Percentiles rank a stretch among this genome's conserved stretches.
phyloP scores from a whole-genome alignment of 441 rosid species.

The Euphorbia schlechtendalii region DNA sequence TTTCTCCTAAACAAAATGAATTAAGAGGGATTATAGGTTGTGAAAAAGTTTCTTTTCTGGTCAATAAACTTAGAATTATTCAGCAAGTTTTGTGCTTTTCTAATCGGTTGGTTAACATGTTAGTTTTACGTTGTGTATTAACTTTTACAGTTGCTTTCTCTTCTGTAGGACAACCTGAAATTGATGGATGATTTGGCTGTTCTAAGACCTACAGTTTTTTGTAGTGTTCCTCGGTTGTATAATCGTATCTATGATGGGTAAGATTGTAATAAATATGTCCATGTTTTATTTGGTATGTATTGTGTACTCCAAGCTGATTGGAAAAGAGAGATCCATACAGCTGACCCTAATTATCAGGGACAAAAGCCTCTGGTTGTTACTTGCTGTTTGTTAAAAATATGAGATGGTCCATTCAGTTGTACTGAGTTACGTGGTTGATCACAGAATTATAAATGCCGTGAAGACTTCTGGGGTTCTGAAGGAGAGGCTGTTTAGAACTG shows the following conservation, averaged over 20 bases:
- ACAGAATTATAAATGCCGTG: slow-evolving; percentile 76
- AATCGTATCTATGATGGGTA: slow-evolving; percentile 91
- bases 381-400: neutral
- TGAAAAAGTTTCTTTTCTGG: neutral
- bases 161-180: slow-evolving; percentile 79
- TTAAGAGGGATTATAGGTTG: slow-evolving; percentile 1
- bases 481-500: slow-evolving; percentile 83
- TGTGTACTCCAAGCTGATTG: too few species aligned
- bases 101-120: neutral
- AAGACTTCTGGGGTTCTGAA: slow-evolving; percentile 68
- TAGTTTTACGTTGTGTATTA: too few species aligned
- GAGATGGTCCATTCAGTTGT: slow-evolving; percentile 1
- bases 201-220: slow-evolving; percentile 82
- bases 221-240: slow-evolving; percentile 92
- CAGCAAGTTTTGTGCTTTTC: neutral
- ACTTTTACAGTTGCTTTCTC: slow-evolving; percentile 9
- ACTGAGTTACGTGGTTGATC: slow-evolving; percentile 12
- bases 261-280: slow-evolving; percentile 12
- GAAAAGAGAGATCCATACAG: too few species aligned
- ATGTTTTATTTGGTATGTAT: too few species aligned
- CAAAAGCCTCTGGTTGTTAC: neutral
- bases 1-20: neutral
- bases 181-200: slow-evolving; percentile 89
- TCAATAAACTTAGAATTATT: neutral
- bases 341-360: neutral